Base-by-base conservation (phyloP, 768 basidiomycete species). In the Suillus decipiens region DNA sequence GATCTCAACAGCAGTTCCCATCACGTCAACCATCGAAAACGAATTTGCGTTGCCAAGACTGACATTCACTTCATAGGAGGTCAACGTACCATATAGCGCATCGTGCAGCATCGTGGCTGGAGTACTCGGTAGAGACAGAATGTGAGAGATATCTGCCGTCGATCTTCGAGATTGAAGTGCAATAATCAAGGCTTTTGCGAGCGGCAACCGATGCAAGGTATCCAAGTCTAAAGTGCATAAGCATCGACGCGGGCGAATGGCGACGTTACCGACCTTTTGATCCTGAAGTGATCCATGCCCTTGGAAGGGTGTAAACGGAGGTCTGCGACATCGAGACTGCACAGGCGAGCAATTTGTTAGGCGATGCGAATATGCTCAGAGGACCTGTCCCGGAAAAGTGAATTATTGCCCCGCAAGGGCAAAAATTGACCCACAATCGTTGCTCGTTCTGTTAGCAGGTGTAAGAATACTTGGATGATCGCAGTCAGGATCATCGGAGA, bases 71-170 rank as follows among this genome's bases (percentile, higher is more conserved):
- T 86, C 86, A 39, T 88, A 74, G 6, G 82, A 71, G 4, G 73
- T 66, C 65, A 86, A 77, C 3, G 81, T 73, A 36, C 81, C 80
- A 65, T 74, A 79, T 42, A 93, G 66, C 11, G 81, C 77, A 42
- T 82, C 79, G 47, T 78, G 74, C 9, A 84, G 75, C n/a, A 80
- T 78, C 17, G 78, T 69, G 37, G 81, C 66, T 0, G 83, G 67
- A 6, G 79, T 72, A 2, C 79, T 71, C 19, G 81, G 76, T 34
- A 74, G 71, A 8, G 85, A 78, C 37, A 93, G 77, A 31, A 79
- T 66, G 69, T 89, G 88, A 24, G 82, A 78, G 41, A 92, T 73
- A 69, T 93, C 91, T 11, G 83, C 76, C 36, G 86, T 77, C n/a
- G 84, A 81, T 62, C 74, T 78, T 53, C 82, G 80, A 2, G 83